Evolutionary conservation across 2,329 filamentous ascomycete species (phyloP), one percentile per base, ranked within the genome.

Genomic region (Penicillium italicum): DNA sequence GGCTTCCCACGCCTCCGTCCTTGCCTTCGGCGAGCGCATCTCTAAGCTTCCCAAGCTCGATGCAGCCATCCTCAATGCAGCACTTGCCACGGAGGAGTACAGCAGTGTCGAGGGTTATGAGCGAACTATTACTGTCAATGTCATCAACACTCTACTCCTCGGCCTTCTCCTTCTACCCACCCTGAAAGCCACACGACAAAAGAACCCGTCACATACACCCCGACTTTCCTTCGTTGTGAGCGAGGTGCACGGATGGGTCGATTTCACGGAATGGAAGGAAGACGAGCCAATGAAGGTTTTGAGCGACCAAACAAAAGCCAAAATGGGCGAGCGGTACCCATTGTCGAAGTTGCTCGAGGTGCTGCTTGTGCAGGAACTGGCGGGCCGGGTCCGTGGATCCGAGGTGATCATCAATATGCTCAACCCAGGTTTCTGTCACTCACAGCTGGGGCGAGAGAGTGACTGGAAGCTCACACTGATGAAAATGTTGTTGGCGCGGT

Each of bases 401-500:
- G 60, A 67, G 3, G 77, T 84, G 37, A 76, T 77, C 1, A 61
- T 85, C 54, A 84, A 82, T 62, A 72, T 74, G 57, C 57, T 81
- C 20, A 82, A 81, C 53, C 82, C 82, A 0, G 82, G 82, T 1
- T 70, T 80, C 30, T 84, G 82, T 63, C 72, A 80, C 38, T 78
- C 78, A 0, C 69, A 76, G 24, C 69, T 85, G 1, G 62, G 60
- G 6, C 72, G 80, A 1, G 75, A 81, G 0, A 26, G 48, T 0
- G 37, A 59, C 0, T 49, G 65, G 6, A 7, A 9, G 1, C 22
- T 65, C 9, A 16, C 18, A 9, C 2, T 64, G 3, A 33, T 64
- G 44, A 52, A 73, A 10, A 33, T 78, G 34, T 68, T 72, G 24
- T 49, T 70, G 11, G 79, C 74, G 2, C 71, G 79, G 20, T 72